Evolutionary conservation across 2,329 filamentous ascomycete species (phyloP).

Genomic region (Cladosporium oxysporum): DNA sequence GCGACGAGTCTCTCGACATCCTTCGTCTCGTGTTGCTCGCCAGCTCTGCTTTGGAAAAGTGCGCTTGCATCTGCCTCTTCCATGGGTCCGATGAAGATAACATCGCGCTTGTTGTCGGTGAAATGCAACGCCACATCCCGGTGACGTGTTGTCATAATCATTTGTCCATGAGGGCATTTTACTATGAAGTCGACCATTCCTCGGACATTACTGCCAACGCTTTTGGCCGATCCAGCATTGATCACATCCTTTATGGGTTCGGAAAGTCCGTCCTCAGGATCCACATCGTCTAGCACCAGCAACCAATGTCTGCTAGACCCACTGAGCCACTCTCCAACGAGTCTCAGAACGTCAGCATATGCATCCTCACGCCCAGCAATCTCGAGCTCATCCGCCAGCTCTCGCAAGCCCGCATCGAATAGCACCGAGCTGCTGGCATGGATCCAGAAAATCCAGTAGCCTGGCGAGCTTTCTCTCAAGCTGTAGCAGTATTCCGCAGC

Average conservation of each 20-base stretch:
- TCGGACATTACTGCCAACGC: too few species aligned
- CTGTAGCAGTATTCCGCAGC: conserved; percentile 29
- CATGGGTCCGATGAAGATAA: conserved; percentile 1
- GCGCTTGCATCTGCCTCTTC: neutral
- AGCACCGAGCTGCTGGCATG: conserved; percentile 29
- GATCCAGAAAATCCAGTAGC: conserved; percentile 31
- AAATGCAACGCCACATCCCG: neutral
- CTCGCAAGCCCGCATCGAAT: conserved; percentile 25
- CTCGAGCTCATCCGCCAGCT: conserved; percentile 22
- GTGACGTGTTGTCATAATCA: neutral
- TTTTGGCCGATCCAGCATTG: neutral
- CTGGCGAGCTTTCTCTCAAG: conserved; percentile 17
- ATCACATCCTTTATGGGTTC: neutral
- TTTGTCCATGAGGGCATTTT: neutral
- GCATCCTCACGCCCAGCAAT: conserved; percentile 22
- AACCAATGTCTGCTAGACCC: conserved; percentile 17
- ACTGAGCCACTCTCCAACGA: conserved; percentile 27
- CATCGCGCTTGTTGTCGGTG: neutral
- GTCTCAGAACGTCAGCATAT: conserved; percentile 26
- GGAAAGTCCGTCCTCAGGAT: neutral
- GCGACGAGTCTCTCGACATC: neutral
- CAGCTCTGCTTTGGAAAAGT: neutral
- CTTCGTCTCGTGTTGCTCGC: neutral
- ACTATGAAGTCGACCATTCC: neutral
- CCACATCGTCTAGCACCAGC: conserved; percentile 7